Evolutionary conservation across 495 filamentous ascomycete species (phyloP), one percentile per base, ranked within the genome.

Genomic region (Talaromyces ruber): DNA sequence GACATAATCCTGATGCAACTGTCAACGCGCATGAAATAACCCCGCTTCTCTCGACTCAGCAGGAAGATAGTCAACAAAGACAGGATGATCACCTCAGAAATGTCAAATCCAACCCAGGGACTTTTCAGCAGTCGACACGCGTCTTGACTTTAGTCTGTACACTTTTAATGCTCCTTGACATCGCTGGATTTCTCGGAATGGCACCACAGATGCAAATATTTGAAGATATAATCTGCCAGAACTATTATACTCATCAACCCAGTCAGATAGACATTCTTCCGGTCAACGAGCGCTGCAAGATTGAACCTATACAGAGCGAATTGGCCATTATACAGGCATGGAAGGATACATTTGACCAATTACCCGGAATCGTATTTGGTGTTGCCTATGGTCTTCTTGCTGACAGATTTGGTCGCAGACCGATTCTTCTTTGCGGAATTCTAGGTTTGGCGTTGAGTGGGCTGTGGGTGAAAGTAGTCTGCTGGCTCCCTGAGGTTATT

Each of bases 361-460:
- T 80, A 8, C 77, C 75, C 7, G 63, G 76, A 66, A 63, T 80
- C 22, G 4, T 73, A 0, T 56, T 78, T 7, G 71, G 70, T 5
- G 52, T 74, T 2, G 68, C 68, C 2, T 74, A 70, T 63, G 69
- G 74, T 26, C 63, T 74, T 29, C 65, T 76, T 1, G 63, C 70
- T 11, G 70, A 74, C 66, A 80, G 72, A 45, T 76, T 74, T 59
- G 80, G 80, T 7, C 73, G 79, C 32, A 78, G 70, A 43, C 74
- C 73, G 0, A 70, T 81, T 25, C 61, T 74, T 5, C 67, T 67
- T 18, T 62, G 76, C n/a, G 65, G 69, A 2, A 55, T 75, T 11
- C 6, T 71, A 26, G 80, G 78, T 6, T 0, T 74, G 74, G 62
- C 62, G 70, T 6, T 72, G 74, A 34, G 26, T 73, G 24, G 69